phyloP scores from a whole-genome alignment of 371 early-diverging fungal genomes.

The Zopfochytrium polystomum region DNA sequence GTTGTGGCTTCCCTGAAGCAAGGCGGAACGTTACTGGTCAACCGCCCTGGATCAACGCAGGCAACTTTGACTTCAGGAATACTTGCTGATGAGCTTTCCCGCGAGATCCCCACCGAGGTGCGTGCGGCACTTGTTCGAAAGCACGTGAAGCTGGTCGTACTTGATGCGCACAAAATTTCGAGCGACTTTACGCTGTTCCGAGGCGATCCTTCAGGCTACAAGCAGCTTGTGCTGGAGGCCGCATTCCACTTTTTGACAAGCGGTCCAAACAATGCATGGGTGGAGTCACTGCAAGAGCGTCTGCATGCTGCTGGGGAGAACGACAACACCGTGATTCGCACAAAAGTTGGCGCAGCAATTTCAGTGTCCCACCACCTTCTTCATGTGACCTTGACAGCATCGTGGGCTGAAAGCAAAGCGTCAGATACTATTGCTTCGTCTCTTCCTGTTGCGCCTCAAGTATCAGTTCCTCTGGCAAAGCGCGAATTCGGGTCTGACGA shows the following conservation, averaged over 20 bases:
- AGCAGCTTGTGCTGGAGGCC: constrained; percentile 56
- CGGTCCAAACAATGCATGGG: constrained; percentile 20
- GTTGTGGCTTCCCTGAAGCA: constrained; percentile 55
- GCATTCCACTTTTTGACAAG: constrained; percentile 54
- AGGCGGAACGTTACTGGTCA: constrained; percentile 61
- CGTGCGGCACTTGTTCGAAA: constrained; percentile 43
- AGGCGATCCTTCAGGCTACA: constrained; percentile 35
- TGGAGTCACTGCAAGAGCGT: constrained; percentile 7
- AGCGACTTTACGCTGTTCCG: constrained; percentile 60
- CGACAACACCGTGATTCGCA: constrained; percentile 27
- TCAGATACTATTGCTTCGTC: neutral
- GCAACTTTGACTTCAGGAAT: no score
- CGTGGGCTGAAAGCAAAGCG: constrained; percentile 11
- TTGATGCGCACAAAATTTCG: constrained; percentile 65
- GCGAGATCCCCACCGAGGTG: constrained; percentile 66
- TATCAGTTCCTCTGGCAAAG: no score
- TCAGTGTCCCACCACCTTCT: no score
- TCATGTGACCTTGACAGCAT: constrained; percentile 19
- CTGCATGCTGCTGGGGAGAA: constrained; percentile 16
- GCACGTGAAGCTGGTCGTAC: constrained; percentile 57
- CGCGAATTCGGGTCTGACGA: constrained; percentile 25
- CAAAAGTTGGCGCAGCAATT: constrained; percentile 36
- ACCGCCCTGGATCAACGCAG: constrained; percentile 48
- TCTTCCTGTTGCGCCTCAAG: constrained; percentile 19
- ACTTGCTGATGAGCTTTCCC: constrained; percentile 68